These are phyloP conservation scores for Pseudogymnoascus sp. DNA, from an alignment of 2,329 filamentous ascomycete species.

Conservation along the genomic window DNA sequence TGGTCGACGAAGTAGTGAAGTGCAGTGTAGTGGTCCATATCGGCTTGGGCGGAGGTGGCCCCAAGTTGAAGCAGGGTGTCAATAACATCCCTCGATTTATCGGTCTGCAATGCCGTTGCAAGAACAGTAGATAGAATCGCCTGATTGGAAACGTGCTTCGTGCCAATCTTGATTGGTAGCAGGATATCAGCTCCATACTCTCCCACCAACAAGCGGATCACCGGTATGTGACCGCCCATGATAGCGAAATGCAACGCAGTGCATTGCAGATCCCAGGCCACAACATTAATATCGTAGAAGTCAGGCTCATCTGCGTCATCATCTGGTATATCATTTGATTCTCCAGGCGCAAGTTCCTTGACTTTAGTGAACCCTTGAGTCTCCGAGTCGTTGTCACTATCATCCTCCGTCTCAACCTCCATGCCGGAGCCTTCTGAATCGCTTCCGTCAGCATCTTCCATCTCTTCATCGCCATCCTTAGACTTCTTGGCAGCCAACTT, in stretches of 20 bases:
- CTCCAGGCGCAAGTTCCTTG: slow-evolving; percentile 23
- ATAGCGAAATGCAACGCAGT: slow-evolving; percentile 75
- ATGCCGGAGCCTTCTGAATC: slow-evolving; percentile 28
- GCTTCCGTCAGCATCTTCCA: slow-evolving; percentile 30
- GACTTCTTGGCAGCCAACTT: slow-evolving; percentile 15
- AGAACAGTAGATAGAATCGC: slow-evolving; percentile 64
- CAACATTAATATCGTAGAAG: slow-evolving; percentile 66
- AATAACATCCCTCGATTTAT: slow-evolving; percentile 57
- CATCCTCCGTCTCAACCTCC: slow-evolving; percentile 20
- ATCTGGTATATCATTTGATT: slow-evolving; percentile 36
- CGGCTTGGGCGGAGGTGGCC: slow-evolving; percentile 65
- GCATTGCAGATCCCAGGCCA: slow-evolving; percentile 71
- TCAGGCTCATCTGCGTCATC: slow-evolving; percentile 62
- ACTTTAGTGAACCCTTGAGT: slow-evolving; percentile 38
- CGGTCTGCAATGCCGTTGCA: slow-evolving; percentile 53
- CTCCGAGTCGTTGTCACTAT: slow-evolving; percentile 38
- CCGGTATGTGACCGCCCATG: slow-evolving; percentile 58
- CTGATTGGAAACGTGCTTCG: slow-evolving; percentile 34
- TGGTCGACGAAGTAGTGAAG: slow-evolving; percentile 56
- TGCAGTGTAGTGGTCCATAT: slow-evolving; percentile 53
- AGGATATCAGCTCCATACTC: slow-evolving; percentile 71
- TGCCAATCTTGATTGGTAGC: slow-evolving; percentile 60
- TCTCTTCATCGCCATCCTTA: slow-evolving; percentile 25
- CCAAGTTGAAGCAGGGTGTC: slow-evolving; percentile 58
- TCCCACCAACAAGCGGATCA: slow-evolving; percentile 60